Percentiles rank a stretch among this genome's conserved stretches.
Evolutionary conservation across 2,329 filamentous ascomycete species (phyloP).

Genomic region (Penicillium sp.): DNA sequence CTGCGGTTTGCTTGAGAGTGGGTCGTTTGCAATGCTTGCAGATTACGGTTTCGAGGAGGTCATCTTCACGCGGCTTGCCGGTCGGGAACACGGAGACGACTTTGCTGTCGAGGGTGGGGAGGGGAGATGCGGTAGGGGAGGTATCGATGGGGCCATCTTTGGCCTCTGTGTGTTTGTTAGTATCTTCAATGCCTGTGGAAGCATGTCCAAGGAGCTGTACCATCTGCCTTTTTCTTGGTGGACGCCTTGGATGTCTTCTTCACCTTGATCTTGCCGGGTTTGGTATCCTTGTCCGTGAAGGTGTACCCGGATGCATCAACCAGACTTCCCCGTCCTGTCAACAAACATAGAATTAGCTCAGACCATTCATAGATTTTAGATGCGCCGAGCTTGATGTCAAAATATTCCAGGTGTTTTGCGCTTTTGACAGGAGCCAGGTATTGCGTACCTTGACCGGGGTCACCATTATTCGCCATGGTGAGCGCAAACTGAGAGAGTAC

Average conservation of each 20-base stretch:
- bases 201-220: conserved; percentile 20
- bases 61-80: conserved; percentile 78
- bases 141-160: conserved; percentile 31
- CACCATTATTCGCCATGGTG: conserved; percentile 40
- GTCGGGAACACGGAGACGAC: conserved; percentile 77
- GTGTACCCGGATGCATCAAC: conserved; percentile 49
- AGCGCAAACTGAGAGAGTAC: conserved; percentile 11
- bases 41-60: conserved; percentile 72
- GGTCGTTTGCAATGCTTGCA: conserved; percentile 96
- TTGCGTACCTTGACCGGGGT: conserved; percentile 36
- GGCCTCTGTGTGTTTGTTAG: conserved; percentile 18
- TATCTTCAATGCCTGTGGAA: conserved; percentile 1
- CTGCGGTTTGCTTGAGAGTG: conserved; percentile 71
- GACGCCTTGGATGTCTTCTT: conserved; percentile 40
- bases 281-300: conserved; percentile 46
- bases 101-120: conserved; percentile 67
- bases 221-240: conserved; percentile 39
- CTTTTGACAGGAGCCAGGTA: conserved; percentile 6
- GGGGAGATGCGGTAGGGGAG: conserved; percentile 42
- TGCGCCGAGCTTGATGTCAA: background rate
- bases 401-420: conserved; percentile 8
- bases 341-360: conserved; percentile 7
- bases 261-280: conserved; percentile 47
- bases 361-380: background rate
- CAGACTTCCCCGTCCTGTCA: conserved; percentile 35